Evolutionary conservation across 305 asterid species (phyloP), one percentile per base, ranked within the genome.

Genomic region (Andrographis paniculata): DNA sequence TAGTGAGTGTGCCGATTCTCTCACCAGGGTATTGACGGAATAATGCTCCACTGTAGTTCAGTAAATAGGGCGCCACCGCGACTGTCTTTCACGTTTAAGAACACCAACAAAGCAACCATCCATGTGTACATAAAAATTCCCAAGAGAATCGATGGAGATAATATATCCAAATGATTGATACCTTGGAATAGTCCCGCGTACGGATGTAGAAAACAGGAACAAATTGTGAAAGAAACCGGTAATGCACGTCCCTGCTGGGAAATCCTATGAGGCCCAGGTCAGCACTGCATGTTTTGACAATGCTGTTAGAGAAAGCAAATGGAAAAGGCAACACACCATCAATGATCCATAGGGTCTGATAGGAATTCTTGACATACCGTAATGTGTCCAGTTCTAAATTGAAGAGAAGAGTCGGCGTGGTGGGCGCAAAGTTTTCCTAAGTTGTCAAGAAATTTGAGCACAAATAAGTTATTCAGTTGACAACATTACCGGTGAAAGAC

Each of bases 301-400:
- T 45, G 37, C 22, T 21, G 40, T 49, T 45, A 59, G 53, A 41
- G 22, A 49, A 51, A 36, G 19, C 19, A 58, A 42, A 47, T 27
- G 37, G 56, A 45, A 58, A 56, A n/a, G n/a, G n/a, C 15, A 56
- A 53, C 2, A 14, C 12, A 38, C 18, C 37, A 43, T 36, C 17
- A 15, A 41, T 23, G 42, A 20, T 58, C 12, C 42, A 72, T 39
- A 41, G 42, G 47, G 20, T 52, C 23, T 42, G 19, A 24, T 54
- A 28, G 16, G 19, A 17, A 39, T 50, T 36, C 46, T 42, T 55
- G 54, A 44, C 48, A 42, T 68, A 91, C 99, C 99, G 83, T 50
- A 91, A 63, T 2, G 96, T 91, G 71, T 91, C 96, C 16, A 91
- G 93, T 61, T 91, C 99, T 67, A 91, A 82, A 74, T 91, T 91